Evolutionary conservation across 2,329 filamentous ascomycete species (phyloP).

Genomic region (Aspergillus nomiae): DNA sequence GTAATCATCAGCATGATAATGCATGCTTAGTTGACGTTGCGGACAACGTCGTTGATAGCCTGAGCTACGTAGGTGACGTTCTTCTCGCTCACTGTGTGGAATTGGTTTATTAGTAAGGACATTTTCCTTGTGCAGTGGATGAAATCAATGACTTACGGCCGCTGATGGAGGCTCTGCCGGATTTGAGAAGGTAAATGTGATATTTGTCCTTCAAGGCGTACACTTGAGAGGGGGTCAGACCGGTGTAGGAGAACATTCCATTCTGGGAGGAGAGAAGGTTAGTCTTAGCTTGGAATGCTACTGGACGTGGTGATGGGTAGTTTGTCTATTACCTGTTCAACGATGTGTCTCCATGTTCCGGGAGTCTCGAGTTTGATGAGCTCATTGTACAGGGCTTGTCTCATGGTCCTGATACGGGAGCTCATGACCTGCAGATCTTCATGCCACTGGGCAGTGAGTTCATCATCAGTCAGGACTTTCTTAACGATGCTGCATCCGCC

Average conservation of each 20-base stretch:
- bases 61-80: conserved; percentile 44
- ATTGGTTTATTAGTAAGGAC: background rate
- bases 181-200: conserved; percentile 47
- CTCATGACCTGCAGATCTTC: conserved; percentile 88
- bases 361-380: conserved; percentile 83
- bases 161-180: conserved; percentile 43
- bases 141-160: conserved; percentile 33
- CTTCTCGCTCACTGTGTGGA: conserved; percentile 37
- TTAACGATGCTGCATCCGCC: conserved; percentile 86
- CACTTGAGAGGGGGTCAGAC: conserved; percentile 50
- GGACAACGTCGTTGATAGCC: conserved; percentile 41
- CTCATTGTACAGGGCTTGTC: conserved; percentile 73
- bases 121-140: background rate
- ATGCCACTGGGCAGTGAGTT: conserved; percentile 85
- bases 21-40: conserved; percentile 30
- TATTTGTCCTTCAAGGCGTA: conserved; percentile 42
- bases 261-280: conserved; percentile 26
- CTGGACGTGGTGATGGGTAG: background rate
- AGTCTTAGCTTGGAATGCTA: background rate
- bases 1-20: background rate
- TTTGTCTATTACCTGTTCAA: conserved; percentile 71
- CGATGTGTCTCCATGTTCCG: conserved; percentile 96
- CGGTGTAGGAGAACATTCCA: conserved; percentile 90
- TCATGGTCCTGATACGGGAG: conserved; percentile 90
- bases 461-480: conserved; percentile 74